Evolutionary conservation across 805 yeast species (phyloP).

Genomic region (Isabelozyma pseudorhagii): DNA sequence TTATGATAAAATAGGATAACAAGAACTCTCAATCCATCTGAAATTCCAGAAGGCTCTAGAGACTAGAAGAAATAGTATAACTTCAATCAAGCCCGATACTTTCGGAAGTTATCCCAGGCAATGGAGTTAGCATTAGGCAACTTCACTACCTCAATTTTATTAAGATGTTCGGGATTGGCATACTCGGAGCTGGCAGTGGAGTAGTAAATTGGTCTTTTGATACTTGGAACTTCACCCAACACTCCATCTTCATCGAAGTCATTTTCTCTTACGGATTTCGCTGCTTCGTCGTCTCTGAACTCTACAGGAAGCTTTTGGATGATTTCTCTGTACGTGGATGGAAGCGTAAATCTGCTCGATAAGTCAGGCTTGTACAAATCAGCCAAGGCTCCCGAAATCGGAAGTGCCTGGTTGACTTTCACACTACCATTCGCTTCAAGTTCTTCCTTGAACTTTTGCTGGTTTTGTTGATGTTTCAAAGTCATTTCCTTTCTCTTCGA

Average conservation of each 20-base stretch:
- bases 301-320: constrained; percentile 30
- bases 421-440: not conserved
- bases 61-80: too few relatives aligned
- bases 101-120: constrained; percentile 43
- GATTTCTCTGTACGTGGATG: constrained; percentile 31
- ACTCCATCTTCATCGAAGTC: constrained; percentile 5
- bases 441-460: constrained; percentile 8
- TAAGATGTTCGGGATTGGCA: constrained; percentile 29
- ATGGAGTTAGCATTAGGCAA: constrained; percentile 41
- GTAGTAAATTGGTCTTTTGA: constrained; percentile 36
- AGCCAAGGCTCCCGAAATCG: constrained; percentile 8
- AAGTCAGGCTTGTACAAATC: constrained; percentile 11
- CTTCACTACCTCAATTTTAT: constrained; percentile 37
- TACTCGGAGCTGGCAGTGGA: constrained; percentile 27
- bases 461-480: constrained; percentile 9
- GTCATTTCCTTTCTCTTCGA: constrained; percentile 9
- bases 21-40: too few relatives aligned
- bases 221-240: constrained; percentile 12
- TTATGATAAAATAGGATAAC: too few relatives aligned
- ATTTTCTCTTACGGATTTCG: constrained; percentile 3
- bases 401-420: not conserved
- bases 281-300: constrained; percentile 17
- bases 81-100: constrained; percentile 14
- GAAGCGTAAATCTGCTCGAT: constrained; percentile 27
- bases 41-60: not conserved